Evolutionary conservation across 352 stramenopile species (phyloP).

Genomic region (Pythium biforme): DNA sequence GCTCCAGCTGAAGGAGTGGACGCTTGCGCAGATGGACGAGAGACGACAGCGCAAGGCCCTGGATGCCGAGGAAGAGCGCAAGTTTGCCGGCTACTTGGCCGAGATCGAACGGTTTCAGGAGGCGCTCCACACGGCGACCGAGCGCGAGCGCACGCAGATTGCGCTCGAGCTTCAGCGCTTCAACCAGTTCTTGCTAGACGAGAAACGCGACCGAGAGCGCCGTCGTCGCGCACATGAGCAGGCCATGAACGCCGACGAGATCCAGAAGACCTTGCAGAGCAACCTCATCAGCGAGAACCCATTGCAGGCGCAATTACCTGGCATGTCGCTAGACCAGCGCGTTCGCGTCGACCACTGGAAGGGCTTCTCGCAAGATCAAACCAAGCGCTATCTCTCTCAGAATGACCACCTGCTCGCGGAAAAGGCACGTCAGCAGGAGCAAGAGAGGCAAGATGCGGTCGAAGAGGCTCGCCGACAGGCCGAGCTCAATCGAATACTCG

Average conservation of each 20-base stretch:
- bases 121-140: constrained; percentile 51
- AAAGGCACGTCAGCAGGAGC: constrained; percentile 41
- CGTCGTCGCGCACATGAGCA: constrained; percentile 41
- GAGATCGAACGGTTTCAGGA: constrained; percentile 60
- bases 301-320: constrained; percentile 44
- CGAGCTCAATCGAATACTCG: constrained; percentile 47
- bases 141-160: constrained; percentile 46
- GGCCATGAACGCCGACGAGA: constrained; percentile 52
- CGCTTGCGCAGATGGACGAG: constrained; percentile 52
- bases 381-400: constrained; percentile 43
- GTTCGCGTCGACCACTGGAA: constrained; percentile 84
- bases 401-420: constrained; percentile 62
- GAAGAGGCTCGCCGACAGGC: constrained; percentile 36
- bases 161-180: constrained; percentile 50
- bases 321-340: constrained; percentile 41
- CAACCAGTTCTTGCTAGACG: constrained; percentile 48
- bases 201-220: constrained; percentile 42
- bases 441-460: constrained; percentile 35
- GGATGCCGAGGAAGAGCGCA: constrained; percentile 37
- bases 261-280: constrained; percentile 56
- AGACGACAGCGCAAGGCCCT: constrained; percentile 38
- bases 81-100: constrained; percentile 49
- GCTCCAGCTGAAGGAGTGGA: constrained; percentile 72
- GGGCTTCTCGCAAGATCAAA: constrained; percentile 63
- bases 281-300: constrained; percentile 75